Evolutionary conservation across 768 basidiomycete species (phyloP).

Genomic region (Hericium erinaceus): DNA sequence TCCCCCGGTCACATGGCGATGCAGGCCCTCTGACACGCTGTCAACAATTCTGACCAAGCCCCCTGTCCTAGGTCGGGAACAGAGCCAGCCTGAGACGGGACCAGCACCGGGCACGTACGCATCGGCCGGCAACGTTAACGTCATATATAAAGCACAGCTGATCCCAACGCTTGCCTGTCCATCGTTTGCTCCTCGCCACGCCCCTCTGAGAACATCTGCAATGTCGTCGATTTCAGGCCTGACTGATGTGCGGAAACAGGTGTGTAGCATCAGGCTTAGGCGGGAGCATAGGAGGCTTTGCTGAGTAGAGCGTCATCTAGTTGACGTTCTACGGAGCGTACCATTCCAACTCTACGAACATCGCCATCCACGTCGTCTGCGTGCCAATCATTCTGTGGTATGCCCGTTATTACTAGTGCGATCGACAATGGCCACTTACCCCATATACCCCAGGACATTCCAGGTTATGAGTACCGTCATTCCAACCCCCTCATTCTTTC

Average conservation of each 20-base stretch:
- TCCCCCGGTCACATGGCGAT: too few species aligned
- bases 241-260: conserved; percentile 68
- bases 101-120: too few species aligned
- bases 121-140: too few species aligned
- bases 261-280: conserved; percentile 18
- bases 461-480: conserved; percentile 38
- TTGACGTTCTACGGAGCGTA: conserved; percentile 91
- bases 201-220: not conserved
- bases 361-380: conserved; percentile 77
- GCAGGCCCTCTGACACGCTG: too few species aligned
- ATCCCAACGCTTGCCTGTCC: too few species aligned
- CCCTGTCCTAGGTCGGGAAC: too few species aligned
- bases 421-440: not conserved
- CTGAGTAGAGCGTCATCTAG: conserved; percentile 28
- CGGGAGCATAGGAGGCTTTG: not conserved
- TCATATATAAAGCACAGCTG: too few species aligned
- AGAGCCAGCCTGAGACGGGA: too few species aligned
- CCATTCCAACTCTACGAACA: conserved; percentile 75
- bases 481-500: conserved; percentile 31
- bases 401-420: conserved; percentile 6
- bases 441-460: conserved; percentile 42
- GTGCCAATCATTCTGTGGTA: conserved; percentile 83
- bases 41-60: too few species aligned
- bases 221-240: conserved; percentile 29
- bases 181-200: too few species aligned